Evolutionary conservation across 1,284 basidiomycete species (phyloP).

Genomic region (Ustilago hordei): DNA sequence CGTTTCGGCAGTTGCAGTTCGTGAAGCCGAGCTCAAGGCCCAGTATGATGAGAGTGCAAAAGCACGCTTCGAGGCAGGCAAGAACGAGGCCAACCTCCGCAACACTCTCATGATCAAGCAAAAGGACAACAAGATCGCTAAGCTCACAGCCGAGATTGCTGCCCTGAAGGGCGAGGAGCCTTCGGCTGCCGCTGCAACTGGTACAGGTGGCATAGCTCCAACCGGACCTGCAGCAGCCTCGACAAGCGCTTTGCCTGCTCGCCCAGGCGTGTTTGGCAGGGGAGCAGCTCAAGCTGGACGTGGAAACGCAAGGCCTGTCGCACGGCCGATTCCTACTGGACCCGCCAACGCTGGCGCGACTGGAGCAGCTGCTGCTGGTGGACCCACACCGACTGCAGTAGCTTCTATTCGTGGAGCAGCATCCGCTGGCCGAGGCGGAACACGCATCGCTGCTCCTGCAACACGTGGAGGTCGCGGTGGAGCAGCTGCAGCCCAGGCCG

Average conservation of each 20-base stretch:
- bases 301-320: slow-evolving; percentile 15
- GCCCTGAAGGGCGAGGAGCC: slow-evolving; percentile 58
- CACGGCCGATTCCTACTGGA: slow-evolving; percentile 35
- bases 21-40: slow-evolving; percentile 59
- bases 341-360: slow-evolving; percentile 15
- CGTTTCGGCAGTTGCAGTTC: slow-evolving; percentile 56
- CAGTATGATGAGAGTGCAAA: slow-evolving; percentile 60
- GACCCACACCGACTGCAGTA: slow-evolving; percentile 16
- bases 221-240: slow-evolving; percentile 11
- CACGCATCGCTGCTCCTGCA: slow-evolving; percentile 35
- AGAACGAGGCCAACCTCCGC: slow-evolving; percentile 67
- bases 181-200: background rate
- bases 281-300: slow-evolving; percentile 38
- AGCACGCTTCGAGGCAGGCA: slow-evolving; percentile 66
- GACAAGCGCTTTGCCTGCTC: slow-evolving; percentile 11
- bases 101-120: slow-evolving; percentile 67
- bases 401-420: slow-evolving; percentile 51
- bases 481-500: slow-evolving; percentile 6
- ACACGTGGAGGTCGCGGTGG: slow-evolving; percentile 35
- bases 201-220: slow-evolving; percentile 5
- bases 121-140: slow-evolving; percentile 66
- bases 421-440: slow-evolving; percentile 31
- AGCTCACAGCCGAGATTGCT: slow-evolving; percentile 63
- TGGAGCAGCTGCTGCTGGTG: background rate
- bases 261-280: slow-evolving; percentile 45